phyloP scores from a whole-genome alignment of 495 filamentous ascomycete species.

The Penicillium tannophilum region DNA sequence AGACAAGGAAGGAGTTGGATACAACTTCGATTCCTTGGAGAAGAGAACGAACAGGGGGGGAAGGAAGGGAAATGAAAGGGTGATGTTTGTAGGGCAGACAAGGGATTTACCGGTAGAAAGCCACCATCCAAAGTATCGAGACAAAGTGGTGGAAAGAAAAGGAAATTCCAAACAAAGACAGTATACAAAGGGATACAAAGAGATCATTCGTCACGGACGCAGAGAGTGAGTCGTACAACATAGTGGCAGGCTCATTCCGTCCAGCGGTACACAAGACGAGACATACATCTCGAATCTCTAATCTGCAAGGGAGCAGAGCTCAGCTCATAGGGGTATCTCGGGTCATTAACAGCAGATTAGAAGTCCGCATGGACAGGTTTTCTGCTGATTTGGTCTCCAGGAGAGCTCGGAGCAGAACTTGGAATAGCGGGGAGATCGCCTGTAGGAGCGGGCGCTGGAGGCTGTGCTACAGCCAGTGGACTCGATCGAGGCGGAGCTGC shows the following conservation, averaged over 20 bases:
- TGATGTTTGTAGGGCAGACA: neutral
- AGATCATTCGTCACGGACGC: conserved; percentile 30
- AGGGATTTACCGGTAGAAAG: neutral
- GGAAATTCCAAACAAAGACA: neutral
- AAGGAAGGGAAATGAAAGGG: neutral
- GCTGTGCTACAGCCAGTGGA: conserved; percentile 46
- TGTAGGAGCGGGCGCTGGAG: conserved; percentile 39
- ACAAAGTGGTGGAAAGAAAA: neutral
- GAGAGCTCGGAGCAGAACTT: conserved; percentile 9
- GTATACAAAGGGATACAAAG: conserved; percentile 9
- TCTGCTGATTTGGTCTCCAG: conserved; percentile 23
- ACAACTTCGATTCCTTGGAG: neutral
- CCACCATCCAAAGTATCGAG: neutral
- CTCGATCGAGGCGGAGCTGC: conserved; percentile 60
- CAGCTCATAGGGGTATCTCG: conserved; percentile 1
- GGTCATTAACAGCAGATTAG: conserved; percentile 17
- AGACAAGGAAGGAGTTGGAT: neutral
- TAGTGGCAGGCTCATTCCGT: conserved; percentile 20
- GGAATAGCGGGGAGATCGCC: conserved; percentile 37
- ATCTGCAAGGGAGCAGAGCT: neutral
- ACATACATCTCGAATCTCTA: conserved; percentile 13
- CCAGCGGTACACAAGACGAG: conserved; percentile 25
- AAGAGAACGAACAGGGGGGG: conserved; percentile 6
- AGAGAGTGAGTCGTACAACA: conserved; percentile 15
- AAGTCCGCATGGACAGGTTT: conserved; percentile 33